phyloP scores from a whole-genome alignment of 2,329 filamentous ascomycete genomes.

The Coniochaeta prunicola region DNA sequence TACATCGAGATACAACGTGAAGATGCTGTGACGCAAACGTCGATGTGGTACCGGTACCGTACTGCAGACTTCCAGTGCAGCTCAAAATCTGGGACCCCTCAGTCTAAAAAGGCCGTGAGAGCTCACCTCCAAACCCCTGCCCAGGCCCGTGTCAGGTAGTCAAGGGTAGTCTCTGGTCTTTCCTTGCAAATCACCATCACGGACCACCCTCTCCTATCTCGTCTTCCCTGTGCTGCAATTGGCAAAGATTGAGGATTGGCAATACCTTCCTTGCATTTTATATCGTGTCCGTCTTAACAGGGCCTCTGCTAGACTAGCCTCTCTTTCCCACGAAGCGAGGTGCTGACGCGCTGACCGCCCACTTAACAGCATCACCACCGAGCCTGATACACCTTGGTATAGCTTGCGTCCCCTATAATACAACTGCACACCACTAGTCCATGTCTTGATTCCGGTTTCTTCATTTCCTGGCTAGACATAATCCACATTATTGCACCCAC shows the following conservation, averaged over 20 bases:
- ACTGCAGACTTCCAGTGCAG: neutral
- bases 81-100: neutral
- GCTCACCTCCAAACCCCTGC: neutral
- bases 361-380: neutral
- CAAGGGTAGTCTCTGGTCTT: neutral
- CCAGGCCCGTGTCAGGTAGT: neutral
- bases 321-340: neutral
- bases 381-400: neutral
- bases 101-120: neutral
- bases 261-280: neutral
- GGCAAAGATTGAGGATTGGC: neutral
- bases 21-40: too few relatives aligned
- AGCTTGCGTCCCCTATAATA: neutral
- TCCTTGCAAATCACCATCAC: neutral
- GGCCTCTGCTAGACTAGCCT: neutral
- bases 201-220: constrained; percentile 1
- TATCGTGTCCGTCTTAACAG: neutral
- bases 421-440: neutral
- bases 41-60: too few relatives aligned
- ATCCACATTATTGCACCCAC: neutral
- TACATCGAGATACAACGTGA: too few relatives aligned
- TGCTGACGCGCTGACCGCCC: neutral
- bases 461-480: neutral
- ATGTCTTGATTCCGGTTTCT: neutral
- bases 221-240: neutral